Percentiles rank a stretch among this genome's conserved stretches.
phyloP scores from a whole-genome alignment of 352 stramenopile species.

The Phytophthora constricta region DNA sequence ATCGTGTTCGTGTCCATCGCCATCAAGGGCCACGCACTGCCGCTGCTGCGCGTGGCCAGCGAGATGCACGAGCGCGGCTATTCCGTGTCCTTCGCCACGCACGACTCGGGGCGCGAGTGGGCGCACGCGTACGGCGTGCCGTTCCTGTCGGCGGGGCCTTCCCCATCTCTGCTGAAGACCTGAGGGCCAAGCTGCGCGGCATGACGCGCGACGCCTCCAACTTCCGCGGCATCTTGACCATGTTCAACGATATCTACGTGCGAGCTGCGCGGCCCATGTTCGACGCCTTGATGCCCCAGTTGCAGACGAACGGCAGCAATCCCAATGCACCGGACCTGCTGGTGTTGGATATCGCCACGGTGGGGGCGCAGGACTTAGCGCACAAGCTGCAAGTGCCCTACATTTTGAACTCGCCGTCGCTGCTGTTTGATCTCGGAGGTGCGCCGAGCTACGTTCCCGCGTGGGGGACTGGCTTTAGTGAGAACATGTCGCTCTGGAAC shows the following conservation, averaged over 20 bases:
- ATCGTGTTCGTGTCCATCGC: slow-evolving; percentile 86
- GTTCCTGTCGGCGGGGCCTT: slow-evolving; percentile 82
- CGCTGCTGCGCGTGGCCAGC: slow-evolving; percentile 76
- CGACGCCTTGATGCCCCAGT: slow-evolving; percentile 64
- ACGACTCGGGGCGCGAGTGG: slow-evolving; percentile 84
- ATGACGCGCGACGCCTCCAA: slow-evolving; percentile 87
- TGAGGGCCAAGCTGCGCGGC: slow-evolving; percentile 71
- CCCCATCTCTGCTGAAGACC: slow-evolving; percentile 75
- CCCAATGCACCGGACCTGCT: slow-evolving; percentile 58
- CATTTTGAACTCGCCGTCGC: slow-evolving; percentile 86
- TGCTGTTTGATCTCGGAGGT: slow-evolving; percentile 82
- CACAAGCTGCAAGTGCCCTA: slow-evolving; percentile 80
- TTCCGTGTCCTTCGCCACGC: slow-evolving; percentile 81
- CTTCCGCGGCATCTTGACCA: slow-evolving; percentile 86
- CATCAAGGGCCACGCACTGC: slow-evolving; percentile 81
- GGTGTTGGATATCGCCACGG: slow-evolving; percentile 82
- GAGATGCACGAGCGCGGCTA: slow-evolving; percentile 80
- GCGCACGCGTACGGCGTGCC: slow-evolving; percentile 54
- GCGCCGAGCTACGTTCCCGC: slow-evolving; percentile 81
- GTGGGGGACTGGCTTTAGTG: slow-evolving; percentile 84
- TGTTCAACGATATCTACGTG: slow-evolving; percentile 91
- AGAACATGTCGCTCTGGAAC: slow-evolving; percentile 88
- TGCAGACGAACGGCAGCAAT: slow-evolving; percentile 36
- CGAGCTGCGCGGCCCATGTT: slow-evolving; percentile 81
- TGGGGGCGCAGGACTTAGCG: slow-evolving; percentile 80